Evolutionary conservation across 2,329 filamentous ascomycete genomes (phyloP).

Genomic region (Thielaviopsis punctulata): DNA sequence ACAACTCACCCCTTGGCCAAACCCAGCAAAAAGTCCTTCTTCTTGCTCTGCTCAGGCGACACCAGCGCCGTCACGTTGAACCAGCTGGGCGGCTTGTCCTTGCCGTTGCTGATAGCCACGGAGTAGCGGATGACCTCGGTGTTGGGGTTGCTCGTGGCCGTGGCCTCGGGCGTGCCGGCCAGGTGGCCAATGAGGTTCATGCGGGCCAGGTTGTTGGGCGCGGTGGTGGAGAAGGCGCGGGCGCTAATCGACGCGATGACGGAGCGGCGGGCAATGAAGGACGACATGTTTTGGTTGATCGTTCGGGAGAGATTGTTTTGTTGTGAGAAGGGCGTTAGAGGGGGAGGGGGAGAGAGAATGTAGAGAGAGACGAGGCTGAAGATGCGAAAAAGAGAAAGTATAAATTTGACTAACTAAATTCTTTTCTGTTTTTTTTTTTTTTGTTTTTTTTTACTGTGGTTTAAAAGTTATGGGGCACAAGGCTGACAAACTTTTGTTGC

Average conservation of each 20-base stretch:
- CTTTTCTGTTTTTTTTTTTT: too few species aligned
- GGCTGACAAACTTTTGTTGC: not conserved
- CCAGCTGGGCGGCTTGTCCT: constrained; percentile 64
- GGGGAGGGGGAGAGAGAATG: constrained; percentile 4
- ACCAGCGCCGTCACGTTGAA: constrained; percentile 63
- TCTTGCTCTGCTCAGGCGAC: constrained; percentile 49
- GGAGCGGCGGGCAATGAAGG: constrained; percentile 36
- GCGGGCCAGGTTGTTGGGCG: constrained; percentile 49
- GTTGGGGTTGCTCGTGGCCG: constrained; percentile 48
- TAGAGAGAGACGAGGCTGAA: not conserved
- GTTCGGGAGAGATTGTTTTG: constrained; percentile 7
- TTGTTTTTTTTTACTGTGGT: not conserved
- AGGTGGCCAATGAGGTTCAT: constrained; percentile 81
- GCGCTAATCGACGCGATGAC: constrained; percentile 26
- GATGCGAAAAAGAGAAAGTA: not conserved
- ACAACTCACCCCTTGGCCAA: constrained; percentile 69
- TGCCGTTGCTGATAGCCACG: constrained; percentile 52
- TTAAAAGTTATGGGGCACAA: not conserved
- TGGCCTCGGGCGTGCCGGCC: constrained; percentile 59
- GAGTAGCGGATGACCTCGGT: constrained; percentile 57
- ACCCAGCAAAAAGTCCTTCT: constrained; percentile 53
- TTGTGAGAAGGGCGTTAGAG: constrained; percentile 3
- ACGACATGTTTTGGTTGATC: constrained; percentile 22
- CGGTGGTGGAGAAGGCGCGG: constrained; percentile 63
- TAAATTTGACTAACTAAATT: too few species aligned